Conservation (phyloP, 1,284 basidiomycete species). For the Irpex lacteus region DNA sequence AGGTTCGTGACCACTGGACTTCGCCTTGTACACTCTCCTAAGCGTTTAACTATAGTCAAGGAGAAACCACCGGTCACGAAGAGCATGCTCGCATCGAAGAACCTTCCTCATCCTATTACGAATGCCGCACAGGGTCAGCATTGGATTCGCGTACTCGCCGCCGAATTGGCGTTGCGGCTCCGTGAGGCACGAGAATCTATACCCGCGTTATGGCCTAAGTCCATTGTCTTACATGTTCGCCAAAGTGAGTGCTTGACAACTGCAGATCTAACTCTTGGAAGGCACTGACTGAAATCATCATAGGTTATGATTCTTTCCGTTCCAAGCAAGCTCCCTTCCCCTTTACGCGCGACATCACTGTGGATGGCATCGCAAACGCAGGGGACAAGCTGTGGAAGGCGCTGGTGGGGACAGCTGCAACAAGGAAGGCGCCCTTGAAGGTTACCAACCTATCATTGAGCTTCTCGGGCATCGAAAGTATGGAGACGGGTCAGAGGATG, state of each 20-base stretch:
- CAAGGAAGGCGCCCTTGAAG: conserved; percentile 45
- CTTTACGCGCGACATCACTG: conserved; percentile 68
- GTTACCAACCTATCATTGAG: conserved; percentile 75
- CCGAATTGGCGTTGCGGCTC: conserved; percentile 84
- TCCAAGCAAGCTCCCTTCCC: conserved; percentile 87
- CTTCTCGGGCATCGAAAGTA: conserved; percentile 80
- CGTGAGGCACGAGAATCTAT: conserved; percentile 76
- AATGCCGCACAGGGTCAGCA: conserved; percentile 75
- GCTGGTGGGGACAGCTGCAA: conserved; percentile 53
- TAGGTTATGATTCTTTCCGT: conserved; percentile 64
- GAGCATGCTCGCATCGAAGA: conserved; percentile 94
- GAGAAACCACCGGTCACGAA: conserved; percentile 81
- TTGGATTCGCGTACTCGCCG: conserved; percentile 90
- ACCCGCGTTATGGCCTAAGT: conserved; percentile 90
- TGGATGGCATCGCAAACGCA: conserved; percentile 75
- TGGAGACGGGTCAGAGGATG: conserved; percentile 80
- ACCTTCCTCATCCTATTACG: conserved; percentile 76
- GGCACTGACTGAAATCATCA: not conserved
- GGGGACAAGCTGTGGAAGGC: conserved; percentile 90
- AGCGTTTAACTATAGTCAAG: conserved; percentile 57
- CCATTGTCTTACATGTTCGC: conserved; percentile 75
- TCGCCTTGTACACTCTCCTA: not conserved
- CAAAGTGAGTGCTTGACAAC: conserved; percentile 46
- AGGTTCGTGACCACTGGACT: conserved; percentile 45
- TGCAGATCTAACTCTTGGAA: not conserved